phyloP scores from a whole-genome alignment of 768 basidiomycete genomes.

The Clitopilus hobsonii region DNA sequence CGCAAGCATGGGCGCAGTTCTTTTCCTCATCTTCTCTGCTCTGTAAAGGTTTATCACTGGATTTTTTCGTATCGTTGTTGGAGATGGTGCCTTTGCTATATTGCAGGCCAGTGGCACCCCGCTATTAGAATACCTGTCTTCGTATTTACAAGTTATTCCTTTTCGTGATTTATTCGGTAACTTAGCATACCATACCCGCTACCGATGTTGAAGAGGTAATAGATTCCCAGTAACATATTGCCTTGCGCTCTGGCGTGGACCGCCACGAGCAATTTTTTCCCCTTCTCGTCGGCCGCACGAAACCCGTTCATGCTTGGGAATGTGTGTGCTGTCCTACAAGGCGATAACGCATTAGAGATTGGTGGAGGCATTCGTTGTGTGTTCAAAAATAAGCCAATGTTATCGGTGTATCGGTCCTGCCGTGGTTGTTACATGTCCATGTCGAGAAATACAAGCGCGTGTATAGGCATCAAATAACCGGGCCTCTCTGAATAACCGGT shows the following conservation, averaged over 20 bases:
- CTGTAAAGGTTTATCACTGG: background rate
- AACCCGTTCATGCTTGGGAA: too few species aligned
- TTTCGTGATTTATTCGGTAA: slow-evolving; percentile 9
- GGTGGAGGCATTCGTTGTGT: too few species aligned
- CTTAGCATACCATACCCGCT: slow-evolving; percentile 19
- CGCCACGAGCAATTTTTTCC: background rate
- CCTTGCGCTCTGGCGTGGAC: slow-evolving; percentile 3
- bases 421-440: too few species aligned
- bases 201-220: slow-evolving; percentile 12
- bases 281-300: too few species aligned
- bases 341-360: too few species aligned
- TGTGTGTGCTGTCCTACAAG: too few species aligned
- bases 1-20: slow-evolving; percentile 9
- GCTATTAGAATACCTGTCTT: slow-evolving; percentile 2
- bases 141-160: background rate
- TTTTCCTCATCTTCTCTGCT: slow-evolving; percentile 12
- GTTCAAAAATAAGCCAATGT: too few species aligned
- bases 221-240: slow-evolving; percentile 4
- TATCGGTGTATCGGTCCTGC: too few species aligned
- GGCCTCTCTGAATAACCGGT: too few species aligned
- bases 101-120: background rate
- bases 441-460: too few species aligned
- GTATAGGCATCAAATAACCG: too few species aligned
- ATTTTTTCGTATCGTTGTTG: slow-evolving; percentile 8
- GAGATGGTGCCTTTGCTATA: slow-evolving; percentile 8